Evolutionary conservation across 257 asterid genomes (phyloP).

Genomic region (Parsonsia alboflavescens): DNA sequence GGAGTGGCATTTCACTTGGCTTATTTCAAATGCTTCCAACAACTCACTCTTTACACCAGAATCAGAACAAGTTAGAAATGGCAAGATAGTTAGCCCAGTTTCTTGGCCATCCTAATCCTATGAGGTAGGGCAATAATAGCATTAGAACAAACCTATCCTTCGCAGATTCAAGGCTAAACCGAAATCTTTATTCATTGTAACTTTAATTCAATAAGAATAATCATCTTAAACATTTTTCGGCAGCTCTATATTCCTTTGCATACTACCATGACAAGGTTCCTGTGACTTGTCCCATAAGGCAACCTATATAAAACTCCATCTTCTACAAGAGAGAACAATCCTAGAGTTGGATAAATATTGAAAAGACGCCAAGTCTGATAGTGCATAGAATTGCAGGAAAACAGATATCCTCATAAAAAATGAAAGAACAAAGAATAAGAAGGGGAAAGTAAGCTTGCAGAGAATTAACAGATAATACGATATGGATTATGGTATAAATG

Average conservation of each 20-base stretch:
- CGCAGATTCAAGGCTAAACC: no score
- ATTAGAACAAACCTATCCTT: no score
- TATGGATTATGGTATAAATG: not conserved
- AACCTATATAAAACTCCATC: not conserved
- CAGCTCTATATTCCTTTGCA: not conserved
- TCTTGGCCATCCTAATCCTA: no score
- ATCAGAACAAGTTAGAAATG: no score
- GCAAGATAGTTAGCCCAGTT: no score
- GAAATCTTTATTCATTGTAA: no score
- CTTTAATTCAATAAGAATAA: no score
- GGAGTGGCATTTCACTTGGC: no score
- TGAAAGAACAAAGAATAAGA: not conserved
- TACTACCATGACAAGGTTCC: not conserved
- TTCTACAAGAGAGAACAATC: not conserved
- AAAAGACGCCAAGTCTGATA: not conserved
- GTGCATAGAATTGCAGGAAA: not conserved
- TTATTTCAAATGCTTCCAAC: no score
- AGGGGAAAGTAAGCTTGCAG: not conserved
- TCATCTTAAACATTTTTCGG: no score
- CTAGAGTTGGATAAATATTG: not conserved
- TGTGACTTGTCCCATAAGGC: not conserved
- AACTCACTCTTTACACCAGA: no score
- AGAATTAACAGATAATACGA: not conserved
- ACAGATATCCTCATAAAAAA: not conserved
- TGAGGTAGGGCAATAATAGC: no score